Percentiles rank a stretch among this genome's conserved stretches.
These are phyloP conservation scores for Tinospora cordifolia DNA, from an alignment of 164 flowering plant genomes.

Conservation along the genomic window DNA sequence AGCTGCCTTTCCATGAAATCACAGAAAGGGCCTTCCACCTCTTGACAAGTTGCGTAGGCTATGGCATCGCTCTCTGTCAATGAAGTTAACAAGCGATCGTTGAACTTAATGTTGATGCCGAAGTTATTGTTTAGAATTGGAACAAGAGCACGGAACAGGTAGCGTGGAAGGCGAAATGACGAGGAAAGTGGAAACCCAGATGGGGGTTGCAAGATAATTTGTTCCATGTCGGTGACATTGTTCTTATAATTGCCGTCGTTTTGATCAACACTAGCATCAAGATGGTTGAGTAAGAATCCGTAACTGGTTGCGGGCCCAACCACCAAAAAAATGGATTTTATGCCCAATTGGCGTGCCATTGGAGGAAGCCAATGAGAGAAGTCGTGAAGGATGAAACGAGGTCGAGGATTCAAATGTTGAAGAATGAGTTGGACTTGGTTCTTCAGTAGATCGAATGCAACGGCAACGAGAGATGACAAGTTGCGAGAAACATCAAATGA, in stretches of 20 bases:
- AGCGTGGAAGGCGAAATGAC: constrained; percentile 5
- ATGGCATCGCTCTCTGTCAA: constrained; percentile 4
- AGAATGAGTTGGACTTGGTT: constrained; percentile 6
- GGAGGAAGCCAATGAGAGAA: background rate
- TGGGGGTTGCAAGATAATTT: constrained; percentile 22
- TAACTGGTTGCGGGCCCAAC: constrained; percentile 5
- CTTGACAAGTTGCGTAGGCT: constrained; percentile 8
- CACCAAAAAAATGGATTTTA: background rate
- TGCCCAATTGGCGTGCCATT: background rate
- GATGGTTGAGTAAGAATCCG: constrained; percentile 6
- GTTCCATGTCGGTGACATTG: background rate
- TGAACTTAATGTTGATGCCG: background rate
- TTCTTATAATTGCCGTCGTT: background rate
- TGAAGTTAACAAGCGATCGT: background rate
- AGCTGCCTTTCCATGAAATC: constrained; percentile 11
- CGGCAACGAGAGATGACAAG: background rate
- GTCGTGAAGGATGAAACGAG: constrained; percentile 5
- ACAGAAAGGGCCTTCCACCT: constrained; percentile 18
- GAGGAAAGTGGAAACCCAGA: constrained; percentile 12
- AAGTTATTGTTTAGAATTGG: background rate
- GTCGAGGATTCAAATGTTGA: background rate
- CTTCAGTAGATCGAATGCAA: constrained; percentile 1
- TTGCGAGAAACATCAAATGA: constrained; percentile 4
- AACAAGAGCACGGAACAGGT: constrained; percentile 7
- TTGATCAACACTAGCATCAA: background rate